Conservation (phyloP, 441 rosid species). For the Sinapis alba region DNA sequence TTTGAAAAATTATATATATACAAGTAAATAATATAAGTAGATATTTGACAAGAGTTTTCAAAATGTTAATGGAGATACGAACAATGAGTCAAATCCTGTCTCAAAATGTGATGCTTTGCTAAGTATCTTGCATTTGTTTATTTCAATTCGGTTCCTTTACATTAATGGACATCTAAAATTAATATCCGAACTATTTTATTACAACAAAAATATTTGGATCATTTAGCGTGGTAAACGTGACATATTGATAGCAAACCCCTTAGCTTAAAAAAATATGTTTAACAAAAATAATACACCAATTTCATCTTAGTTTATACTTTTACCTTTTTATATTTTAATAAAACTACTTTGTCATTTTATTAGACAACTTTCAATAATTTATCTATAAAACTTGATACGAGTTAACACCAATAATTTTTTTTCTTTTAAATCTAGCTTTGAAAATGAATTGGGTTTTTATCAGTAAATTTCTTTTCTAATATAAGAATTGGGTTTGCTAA, state of each 20-base stretch:
- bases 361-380: too few species aligned
- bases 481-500: too few species aligned
- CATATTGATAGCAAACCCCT: neutral
- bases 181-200: neutral
- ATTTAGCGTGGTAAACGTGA: neutral
- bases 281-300: neutral
- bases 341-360: neutral
- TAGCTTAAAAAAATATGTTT: neutral
- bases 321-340: neutral
- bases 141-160: slow-evolving; percentile 7
- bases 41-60: slow-evolving; percentile 25
- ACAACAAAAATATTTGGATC: neutral
- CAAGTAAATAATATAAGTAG: neutral
- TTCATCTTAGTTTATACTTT: neutral
- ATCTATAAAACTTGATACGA: too few species aligned
- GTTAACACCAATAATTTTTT: neutral
- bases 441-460: too few species aligned
- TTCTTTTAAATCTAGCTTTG: neutral
- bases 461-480: too few species aligned
- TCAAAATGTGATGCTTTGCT: slow-evolving; percentile 21
- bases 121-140: slow-evolving; percentile 28
- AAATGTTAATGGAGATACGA: slow-evolving; percentile 32
- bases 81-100: slow-evolving; percentile 35
- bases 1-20: slow-evolving; percentile 1
- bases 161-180: slow-evolving; percentile 1